Base-by-base conservation (phyloP, 768 basidiomycete species). In the Leccinum broughii region DNA sequence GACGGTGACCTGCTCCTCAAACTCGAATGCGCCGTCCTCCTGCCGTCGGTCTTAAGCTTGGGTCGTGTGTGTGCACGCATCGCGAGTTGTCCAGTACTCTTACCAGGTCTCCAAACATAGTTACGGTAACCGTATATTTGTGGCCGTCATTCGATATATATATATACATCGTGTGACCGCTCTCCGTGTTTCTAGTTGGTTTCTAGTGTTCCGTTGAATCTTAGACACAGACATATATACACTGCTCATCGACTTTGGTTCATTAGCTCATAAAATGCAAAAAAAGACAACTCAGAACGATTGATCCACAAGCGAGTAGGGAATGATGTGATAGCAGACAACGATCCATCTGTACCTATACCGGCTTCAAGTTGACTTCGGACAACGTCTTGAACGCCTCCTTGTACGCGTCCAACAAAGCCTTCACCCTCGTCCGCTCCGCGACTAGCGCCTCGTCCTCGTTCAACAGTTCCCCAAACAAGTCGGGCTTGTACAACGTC, bases 371-470 rank as follows among this genome's bases (percentile, higher is more conserved):
- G 68, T 83, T 89, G 55, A 94, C 86, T 66, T 94, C 92, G 3
- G 91, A 89, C 26, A 94, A 77, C 17, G 84, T 93, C 76, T 89
- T 93, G 76, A 94, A 94, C 52, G 92, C 92, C 48, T 91, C 95
- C 81, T 89, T 95, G 77, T 99, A 99, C 15, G 96, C 96, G 70
- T 98, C 94, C 67, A 99, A 78, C 55, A 98, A 74, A 2, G 93
- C 89, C 83, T 98, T 98, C 20, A 99, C 92, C 71, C 97, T 81
- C 62, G 92, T 83, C 57, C 97, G 82, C 78, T 99, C 97, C 49
- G 92, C 91, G 51, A 97, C 95, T 55, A 98, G 79, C 61, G 90
- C 86, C 77, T 98, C 95, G 70, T 99, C 97, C 77, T 99, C 97
- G 68, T 93, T 90, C 68, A 99, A 76, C 77, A 98, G 77, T 46